Base-by-base conservation (phyloP, 305 asterid species). In the Solanum hybrid region DNA sequence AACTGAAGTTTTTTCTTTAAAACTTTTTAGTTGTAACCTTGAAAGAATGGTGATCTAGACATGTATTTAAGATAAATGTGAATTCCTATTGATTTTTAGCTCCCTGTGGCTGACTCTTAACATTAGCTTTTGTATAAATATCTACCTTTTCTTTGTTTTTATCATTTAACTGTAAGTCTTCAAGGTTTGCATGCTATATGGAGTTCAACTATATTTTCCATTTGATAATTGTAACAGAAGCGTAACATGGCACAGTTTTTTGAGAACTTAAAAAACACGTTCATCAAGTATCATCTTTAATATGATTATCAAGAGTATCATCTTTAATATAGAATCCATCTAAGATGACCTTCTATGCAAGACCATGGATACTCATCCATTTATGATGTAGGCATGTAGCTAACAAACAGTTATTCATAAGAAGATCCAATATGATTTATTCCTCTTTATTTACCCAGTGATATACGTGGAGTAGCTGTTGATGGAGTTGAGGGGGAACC, bases 391-490 rank as follows among this genome's bases (percentile, higher is more conserved):
- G 7, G 28, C 33, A 28, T 69, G 33, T 69, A 69, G 31, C 33
- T 69, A 69, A 51, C 88, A 51, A 51, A 51, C 42, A 20, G 42
- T 84, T 84, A 28, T 11, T 51, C 88, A 84, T 31, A 39, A 36
- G 39, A 42, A 84, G 75, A 18, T 84, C 75, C 29, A 20, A 51
- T 12, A 10, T 84, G 87, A 84, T 84, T 29, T 84, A 29, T 51
- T 51, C 75, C 69, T 84, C 42, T 84, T 20, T 51, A 42, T 84
- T 84, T 31, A 84, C 75, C 88, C 96, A 98, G 99, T 92, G 99
- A 98, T 92, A 98, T 98, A 88, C 96, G 99, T 87, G 99, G 99
- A 91, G 99, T 97, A 92, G 97, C 99, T 94, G 93, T 98, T 88
- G 97, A 94, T 87, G 99, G 99, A 79, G 98, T 98, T 84, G 98